Evolutionary conservation across 2,329 filamentous ascomycete genomes (phyloP), one percentile per base, ranked within the genome.

Genomic region (Aspergillus amoenus): DNA sequence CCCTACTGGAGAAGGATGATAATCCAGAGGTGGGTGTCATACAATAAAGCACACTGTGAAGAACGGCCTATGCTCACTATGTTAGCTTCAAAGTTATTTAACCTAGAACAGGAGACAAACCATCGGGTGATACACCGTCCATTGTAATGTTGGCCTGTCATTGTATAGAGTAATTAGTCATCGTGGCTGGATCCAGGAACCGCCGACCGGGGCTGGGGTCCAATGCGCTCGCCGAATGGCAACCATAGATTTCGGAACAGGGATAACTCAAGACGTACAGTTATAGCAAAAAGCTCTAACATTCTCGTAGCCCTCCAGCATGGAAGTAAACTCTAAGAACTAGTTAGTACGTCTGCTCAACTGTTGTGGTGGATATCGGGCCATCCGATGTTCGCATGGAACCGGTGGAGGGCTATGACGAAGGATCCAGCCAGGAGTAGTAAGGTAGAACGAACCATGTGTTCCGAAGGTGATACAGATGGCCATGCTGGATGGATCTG

Each of bases 1-100:
- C n/a, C 11, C 27, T 30, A 4, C 11, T 30, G 27, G 27, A 30
- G 27, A 9, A 21, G 27, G 30, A 11, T 15, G n/a, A 8, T 56
- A 17, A 17, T 13, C 15, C 27, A 30, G 40, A 41, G 22, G 24
- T 30, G 18, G 41, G 39, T 9, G 27, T n/a, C 72, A 62, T 68
- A 74, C 73, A 60, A 79, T 61, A 49, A 77, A 79, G 68, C 77
- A 79, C 45, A 79, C 59, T 21, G 77, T 79, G 55, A 79, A 78
- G 64, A 74, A 79, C 1, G 76, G 75, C 73, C 73, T 76, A 45
- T 5, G n/a, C 5, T 12, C 47, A 21, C 22, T 8, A 27, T 12
- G 27, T 60, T 39, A 52, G 48, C 32, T 21, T 22, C 0, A 12
- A 4, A 27, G 9, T 11, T n/a, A 27, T 39, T 22, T 11, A 37